phyloP scores from a whole-genome alignment of 2,329 filamentous ascomycete species.

The Aspergillus fijiensis region DNA sequence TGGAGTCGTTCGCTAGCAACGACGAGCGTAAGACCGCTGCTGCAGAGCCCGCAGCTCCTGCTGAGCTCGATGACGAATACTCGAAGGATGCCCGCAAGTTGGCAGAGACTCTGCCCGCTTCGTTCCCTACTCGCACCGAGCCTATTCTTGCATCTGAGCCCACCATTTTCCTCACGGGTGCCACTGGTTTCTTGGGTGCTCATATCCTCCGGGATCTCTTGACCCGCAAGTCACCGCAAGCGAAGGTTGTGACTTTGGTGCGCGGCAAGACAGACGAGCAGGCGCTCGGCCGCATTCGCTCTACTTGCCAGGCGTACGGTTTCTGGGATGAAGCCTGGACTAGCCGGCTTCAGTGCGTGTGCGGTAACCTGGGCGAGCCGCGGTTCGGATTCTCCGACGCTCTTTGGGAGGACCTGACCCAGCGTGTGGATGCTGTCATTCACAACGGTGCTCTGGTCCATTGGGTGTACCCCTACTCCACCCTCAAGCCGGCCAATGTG shows the following conservation, averaged over 20 bases:
- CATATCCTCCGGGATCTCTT: slow-evolving; percentile 77
- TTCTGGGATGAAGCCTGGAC: slow-evolving; percentile 70
- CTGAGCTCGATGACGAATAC: slow-evolving; percentile 49
- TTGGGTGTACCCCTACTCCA: slow-evolving; percentile 77
- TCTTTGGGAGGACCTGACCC: slow-evolving; percentile 64
- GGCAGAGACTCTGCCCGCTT: slow-evolving; percentile 49
- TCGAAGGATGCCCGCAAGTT: slow-evolving; percentile 53
- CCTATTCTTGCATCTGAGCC: slow-evolving; percentile 38
- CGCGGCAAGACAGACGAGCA: slow-evolving; percentile 63
- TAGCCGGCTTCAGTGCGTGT: slow-evolving; percentile 63
- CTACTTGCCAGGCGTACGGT: slow-evolving; percentile 72
- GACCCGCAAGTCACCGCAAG: slow-evolving; percentile 53
- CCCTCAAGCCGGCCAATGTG: slow-evolving; percentile 73
- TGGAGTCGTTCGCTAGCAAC: slow-evolving; percentile 48
- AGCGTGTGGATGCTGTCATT: slow-evolving; percentile 69
- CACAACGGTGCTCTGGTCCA: slow-evolving; percentile 80
- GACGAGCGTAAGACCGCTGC: slow-evolving; percentile 43
- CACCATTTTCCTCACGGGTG: slow-evolving; percentile 81
- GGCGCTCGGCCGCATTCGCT: slow-evolving; percentile 64
- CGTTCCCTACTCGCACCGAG: slow-evolving; percentile 37
- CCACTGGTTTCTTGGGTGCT: slow-evolving; percentile 84
- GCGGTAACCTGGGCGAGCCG: slow-evolving; percentile 72
- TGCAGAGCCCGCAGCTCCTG: slow-evolving; percentile 34
- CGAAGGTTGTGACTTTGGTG: slow-evolving; percentile 72
- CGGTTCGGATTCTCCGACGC: slow-evolving; percentile 68